A percentile compares a stretch with the other conserved stretches of the same genome.
Evolutionary conservation across 129 eudicot species (phyloP).

Genomic region (Arctium lappa): DNA sequence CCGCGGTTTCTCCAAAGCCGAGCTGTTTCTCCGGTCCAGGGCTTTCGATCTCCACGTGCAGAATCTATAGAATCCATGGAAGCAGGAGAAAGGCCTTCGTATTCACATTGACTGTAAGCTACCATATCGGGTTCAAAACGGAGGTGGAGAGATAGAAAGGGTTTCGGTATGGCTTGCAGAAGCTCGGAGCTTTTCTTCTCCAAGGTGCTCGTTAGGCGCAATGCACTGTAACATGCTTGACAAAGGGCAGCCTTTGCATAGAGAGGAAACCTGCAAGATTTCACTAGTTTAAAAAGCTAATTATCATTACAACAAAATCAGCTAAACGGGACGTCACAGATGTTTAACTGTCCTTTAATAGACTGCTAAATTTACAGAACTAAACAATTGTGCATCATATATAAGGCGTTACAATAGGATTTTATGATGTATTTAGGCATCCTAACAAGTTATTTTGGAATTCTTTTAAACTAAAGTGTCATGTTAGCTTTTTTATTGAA

Average conservation of each 20-base stretch:
- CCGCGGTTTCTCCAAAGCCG: constrained; percentile 88
- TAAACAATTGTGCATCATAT: background rate
- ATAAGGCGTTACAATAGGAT: background rate
- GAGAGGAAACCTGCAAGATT: constrained; percentile 69
- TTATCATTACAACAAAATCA: background rate
- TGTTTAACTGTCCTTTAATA: background rate
- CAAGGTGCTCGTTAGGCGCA: constrained; percentile 56
- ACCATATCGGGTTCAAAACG: constrained; percentile 99
- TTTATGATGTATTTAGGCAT: background rate
- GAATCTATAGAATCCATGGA: constrained; percentile 76
- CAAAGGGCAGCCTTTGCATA: constrained; percentile 93
- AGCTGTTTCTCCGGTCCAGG: constrained; percentile 87
- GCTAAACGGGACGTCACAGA: background rate
- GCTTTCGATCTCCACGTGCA: constrained; percentile 81
- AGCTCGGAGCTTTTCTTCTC: constrained; percentile 78
- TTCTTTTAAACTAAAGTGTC: background rate
- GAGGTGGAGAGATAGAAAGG: constrained; percentile 93
- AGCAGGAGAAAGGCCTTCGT: constrained; percentile 51
- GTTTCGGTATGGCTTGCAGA: constrained; percentile 88
- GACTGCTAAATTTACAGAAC: background rate
- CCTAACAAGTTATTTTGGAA: background rate
- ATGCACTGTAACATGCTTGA: constrained; percentile 91
- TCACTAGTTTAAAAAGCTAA: background rate
- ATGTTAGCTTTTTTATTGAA: background rate
- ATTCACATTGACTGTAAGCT: constrained; percentile 95